Conservation (phyloP, 352 stramenopile species). For the Pythium apleroticum region DNA sequence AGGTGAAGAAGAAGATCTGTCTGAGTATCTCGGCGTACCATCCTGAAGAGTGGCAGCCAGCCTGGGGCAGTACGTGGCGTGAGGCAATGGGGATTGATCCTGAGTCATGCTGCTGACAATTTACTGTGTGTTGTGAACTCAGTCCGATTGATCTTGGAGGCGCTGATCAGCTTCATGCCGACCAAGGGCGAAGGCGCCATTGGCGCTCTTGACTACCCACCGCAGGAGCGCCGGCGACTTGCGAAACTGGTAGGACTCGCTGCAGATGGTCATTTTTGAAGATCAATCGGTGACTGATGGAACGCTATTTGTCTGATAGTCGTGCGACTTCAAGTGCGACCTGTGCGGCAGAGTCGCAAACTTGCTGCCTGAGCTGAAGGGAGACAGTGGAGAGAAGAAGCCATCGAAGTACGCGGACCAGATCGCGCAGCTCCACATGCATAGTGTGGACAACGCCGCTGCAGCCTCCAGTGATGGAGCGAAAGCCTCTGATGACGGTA, state of each 20-base stretch:
- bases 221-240: conserved; percentile 59
- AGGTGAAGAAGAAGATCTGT: conserved; percentile 98
- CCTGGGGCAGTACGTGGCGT: conserved; percentile 73
- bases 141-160: conserved; percentile 97
- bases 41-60: conserved; percentile 97
- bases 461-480: background rate
- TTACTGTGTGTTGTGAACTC: background rate
- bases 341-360: conserved; percentile 66
- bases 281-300: conserved; percentile 4
- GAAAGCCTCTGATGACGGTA: background rate
- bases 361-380: conserved; percentile 60
- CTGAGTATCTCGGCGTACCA: conserved; percentile 97
- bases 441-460: conserved; percentile 51
- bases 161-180: conserved; percentile 98
- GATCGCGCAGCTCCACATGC: conserved; percentile 80
- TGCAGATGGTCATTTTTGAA: background rate
- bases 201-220: conserved; percentile 72
- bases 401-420: conserved; percentile 77
- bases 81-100: background rate
- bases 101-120: no score
- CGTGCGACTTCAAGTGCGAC: conserved; percentile 74
- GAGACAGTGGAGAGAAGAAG: conserved; percentile 21
- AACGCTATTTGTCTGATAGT: conserved; percentile 35
- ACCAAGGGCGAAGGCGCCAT: conserved; percentile 85
- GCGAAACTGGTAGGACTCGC: conserved; percentile 48